phyloP scores from a whole-genome alignment of 257 asterid species.

The Orobanche coerulescens region DNA sequence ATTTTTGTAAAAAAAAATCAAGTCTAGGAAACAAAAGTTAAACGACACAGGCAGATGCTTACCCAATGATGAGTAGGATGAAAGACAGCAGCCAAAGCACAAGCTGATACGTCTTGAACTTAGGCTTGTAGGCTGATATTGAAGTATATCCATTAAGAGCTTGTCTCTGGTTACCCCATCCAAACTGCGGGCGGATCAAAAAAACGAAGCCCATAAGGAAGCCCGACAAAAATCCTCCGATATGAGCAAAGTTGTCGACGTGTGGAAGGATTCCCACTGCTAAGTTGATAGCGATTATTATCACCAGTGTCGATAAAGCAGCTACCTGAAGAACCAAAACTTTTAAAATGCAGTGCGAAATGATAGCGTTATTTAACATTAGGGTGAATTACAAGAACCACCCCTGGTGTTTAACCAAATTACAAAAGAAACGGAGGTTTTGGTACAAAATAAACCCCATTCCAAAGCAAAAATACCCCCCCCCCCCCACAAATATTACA shows the following conservation, averaged over 20 bases:
- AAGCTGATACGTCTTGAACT: slow-evolving; percentile 61
- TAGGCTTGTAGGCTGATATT: slow-evolving; percentile 26
- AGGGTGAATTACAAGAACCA: no score
- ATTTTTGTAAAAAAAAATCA: not conserved
- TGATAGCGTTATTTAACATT: no score
- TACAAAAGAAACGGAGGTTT: no score
- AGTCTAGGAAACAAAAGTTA: not conserved
- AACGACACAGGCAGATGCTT: slow-evolving; percentile 23
- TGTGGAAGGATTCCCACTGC: slow-evolving; percentile 85
- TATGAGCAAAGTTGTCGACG: slow-evolving; percentile 81
- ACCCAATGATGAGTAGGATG: slow-evolving; percentile 62
- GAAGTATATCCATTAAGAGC: slow-evolving; percentile 35
- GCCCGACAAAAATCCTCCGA: slow-evolving; percentile 83
- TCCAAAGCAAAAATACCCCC: no score
- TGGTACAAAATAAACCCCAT: no score
- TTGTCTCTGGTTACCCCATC: slow-evolving; percentile 68
- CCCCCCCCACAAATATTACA: not conserved
- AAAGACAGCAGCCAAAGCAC: slow-evolving; percentile 59
- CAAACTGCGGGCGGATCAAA: slow-evolving; percentile 76
- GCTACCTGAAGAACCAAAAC: slow-evolving; percentile 37
- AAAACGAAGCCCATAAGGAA: slow-evolving; percentile 72
- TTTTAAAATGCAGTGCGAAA: no score
- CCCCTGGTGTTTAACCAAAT: no score
- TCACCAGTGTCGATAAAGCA: slow-evolving; percentile 56
- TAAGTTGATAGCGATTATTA: slow-evolving; percentile 59